Evolutionary conservation across 179 eudicot genomes (phyloP), one percentile per base, ranked within the genome.

Genomic region (Camellia oleifera): DNA sequence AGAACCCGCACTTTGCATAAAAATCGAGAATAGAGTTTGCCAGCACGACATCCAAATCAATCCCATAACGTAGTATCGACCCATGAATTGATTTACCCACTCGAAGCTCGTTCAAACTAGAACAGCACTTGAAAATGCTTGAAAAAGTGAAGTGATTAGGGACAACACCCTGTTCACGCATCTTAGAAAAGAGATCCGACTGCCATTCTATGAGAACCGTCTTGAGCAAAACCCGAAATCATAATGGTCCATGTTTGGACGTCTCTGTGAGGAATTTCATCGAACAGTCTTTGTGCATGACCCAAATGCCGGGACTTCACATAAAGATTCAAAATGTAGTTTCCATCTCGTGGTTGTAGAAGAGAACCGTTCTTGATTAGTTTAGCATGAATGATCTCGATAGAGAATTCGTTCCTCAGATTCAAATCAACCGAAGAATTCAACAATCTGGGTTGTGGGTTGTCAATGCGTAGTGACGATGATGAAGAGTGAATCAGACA

Each of bases 61-160:
- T 64, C 76, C 91, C 91, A 75, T 76, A 78, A 70, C 86, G 81
- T 68, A 91, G 8, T 26, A 93, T 76, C 97, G 93, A 90, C 44
- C 92, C 98, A 83, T 92, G 98, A 72, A 90, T 77, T 0, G 86
- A 84, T 79, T 85, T 92, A 54, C 98, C 95, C 75, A 69, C 46
- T 52, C 26, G 20, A 77, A 90, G 81, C 76, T 82, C 85, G n/a
- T 85, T 80, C 53, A 76, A 82, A 77, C 80, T 60, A 62, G 93
- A 84, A 80, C 94, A 92, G 82, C 97, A 91, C 87, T 91, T 95
- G 66, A 95, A 87, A 60, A 87, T 89, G 82, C 93, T 92, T 26
- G 98, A 88, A 77, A 95, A 77, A 1, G 97, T 95, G 83, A 90
- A 92, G 64, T 82, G 88, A 83, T 91, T 95, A 4, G 98, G 98